Evolutionary conservation across 495 filamentous ascomycete species (phyloP).

Genomic region (Aspergillus hancockii): DNA sequence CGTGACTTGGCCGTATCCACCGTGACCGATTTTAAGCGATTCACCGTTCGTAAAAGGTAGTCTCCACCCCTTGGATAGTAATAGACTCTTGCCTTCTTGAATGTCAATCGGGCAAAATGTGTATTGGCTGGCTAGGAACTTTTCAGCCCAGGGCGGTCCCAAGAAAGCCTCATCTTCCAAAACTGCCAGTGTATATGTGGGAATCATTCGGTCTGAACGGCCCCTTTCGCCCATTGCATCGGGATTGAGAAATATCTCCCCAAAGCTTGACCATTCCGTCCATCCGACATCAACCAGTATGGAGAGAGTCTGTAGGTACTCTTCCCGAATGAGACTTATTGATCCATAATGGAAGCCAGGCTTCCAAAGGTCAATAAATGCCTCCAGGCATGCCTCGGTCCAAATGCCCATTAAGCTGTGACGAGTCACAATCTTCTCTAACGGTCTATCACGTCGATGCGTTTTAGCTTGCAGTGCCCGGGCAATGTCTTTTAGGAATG

Average conservation of each 20-base stretch:
- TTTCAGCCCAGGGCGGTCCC: not conserved
- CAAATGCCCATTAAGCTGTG: conserved; percentile 12
- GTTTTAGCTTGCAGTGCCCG: not conserved
- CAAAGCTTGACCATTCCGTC: conserved; percentile 13
- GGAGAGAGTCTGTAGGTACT: conserved; percentile 17
- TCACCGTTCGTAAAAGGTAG: conserved; percentile 15
- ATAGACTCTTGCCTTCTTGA: conserved; percentile 9
- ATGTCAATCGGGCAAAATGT: conserved; percentile 19
- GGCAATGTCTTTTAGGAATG: not conserved
- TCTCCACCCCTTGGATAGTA: conserved; percentile 10
- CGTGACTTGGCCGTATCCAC: conserved; percentile 17
- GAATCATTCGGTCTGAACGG: conserved; percentile 12
- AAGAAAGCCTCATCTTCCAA: conserved; percentile 6
- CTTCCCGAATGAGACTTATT: not conserved
- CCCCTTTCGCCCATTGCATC: not conserved
- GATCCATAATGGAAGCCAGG: conserved; percentile 1
- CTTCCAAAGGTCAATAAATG: conserved; percentile 1
- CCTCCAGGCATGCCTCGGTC: conserved; percentile 4
- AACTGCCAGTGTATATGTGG: not conserved
- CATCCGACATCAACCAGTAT: conserved; percentile 17
- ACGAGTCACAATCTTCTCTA: conserved; percentile 13
- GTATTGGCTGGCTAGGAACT: conserved; percentile 9
- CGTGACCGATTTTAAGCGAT: not conserved
- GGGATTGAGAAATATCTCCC: conserved; percentile 8
- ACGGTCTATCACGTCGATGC: not conserved